Evolutionary conservation across 2,329 filamentous ascomycete species (phyloP).

Genomic region (Endocalyx cinctus): DNA sequence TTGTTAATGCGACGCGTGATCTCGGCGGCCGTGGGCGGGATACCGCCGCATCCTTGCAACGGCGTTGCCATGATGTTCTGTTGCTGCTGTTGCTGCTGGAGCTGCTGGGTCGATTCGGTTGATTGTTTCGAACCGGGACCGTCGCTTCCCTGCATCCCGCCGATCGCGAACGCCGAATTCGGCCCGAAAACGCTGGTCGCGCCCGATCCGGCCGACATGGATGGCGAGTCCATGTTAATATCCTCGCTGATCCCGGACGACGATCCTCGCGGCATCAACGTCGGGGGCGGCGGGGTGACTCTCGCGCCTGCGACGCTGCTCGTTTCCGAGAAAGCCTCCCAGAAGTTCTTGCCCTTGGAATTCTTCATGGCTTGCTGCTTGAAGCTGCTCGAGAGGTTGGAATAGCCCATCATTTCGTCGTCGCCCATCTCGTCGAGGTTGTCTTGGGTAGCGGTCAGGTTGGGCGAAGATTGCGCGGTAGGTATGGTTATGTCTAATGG

Average conservation of each 20-base stretch:
- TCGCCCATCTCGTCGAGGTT: slow-evolving; percentile 61
- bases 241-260: slow-evolving; percentile 65
- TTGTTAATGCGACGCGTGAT: slow-evolving; percentile 73
- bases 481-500: slow-evolving; percentile 42
- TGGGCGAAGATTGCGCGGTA: slow-evolving; percentile 66
- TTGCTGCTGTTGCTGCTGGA: too few relatives aligned
- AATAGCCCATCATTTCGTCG: slow-evolving; percentile 61
- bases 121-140: too few relatives aligned
- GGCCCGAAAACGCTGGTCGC: slow-evolving; percentile 26
- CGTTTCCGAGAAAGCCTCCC: slow-evolving; percentile 73
- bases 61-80: slow-evolving; percentile 25
- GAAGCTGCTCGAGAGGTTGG: slow-evolving; percentile 60
- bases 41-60: slow-evolving; percentile 25
- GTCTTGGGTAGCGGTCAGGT: slow-evolving; percentile 56
- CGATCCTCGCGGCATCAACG: slow-evolving; percentile 54
- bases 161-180: slow-evolving; percentile 29
- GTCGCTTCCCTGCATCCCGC: slow-evolving; percentile 23
- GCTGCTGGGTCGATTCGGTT: slow-evolving; percentile 34
- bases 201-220: slow-evolving; percentile 32
- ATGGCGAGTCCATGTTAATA: slow-evolving; percentile 67
- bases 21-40: slow-evolving; percentile 64
- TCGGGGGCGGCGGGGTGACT: slow-evolving; percentile 58
- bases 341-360: slow-evolving; percentile 66
- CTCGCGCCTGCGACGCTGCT: slow-evolving; percentile 45
- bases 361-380: slow-evolving; percentile 70